phyloP scores from a whole-genome alignment of 192 early-diverging fungal genomes.

The Backusella tarrabulga region DNA sequence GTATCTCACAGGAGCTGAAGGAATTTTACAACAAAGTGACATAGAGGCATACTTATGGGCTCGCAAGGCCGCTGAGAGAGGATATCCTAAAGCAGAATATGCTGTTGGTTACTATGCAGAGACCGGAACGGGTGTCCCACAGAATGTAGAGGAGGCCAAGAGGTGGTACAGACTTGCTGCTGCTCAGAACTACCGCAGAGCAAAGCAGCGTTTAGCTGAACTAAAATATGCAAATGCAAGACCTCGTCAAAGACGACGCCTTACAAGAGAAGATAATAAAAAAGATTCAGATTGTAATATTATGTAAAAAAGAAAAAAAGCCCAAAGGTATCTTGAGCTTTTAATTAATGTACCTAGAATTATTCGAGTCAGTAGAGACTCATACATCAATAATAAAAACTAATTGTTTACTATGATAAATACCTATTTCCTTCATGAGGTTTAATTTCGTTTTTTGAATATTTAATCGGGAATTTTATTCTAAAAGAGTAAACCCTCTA shows the following conservation, averaged over 20 bases:
- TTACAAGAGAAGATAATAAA: slow-evolving; percentile 15
- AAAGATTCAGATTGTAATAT: slow-evolving; percentile 26
- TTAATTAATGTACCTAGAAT: background rate
- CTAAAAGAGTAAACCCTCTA: background rate
- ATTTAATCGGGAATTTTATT: background rate
- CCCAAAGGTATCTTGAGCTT: background rate
- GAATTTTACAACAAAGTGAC: slow-evolving; percentile 85
- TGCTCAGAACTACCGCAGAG: slow-evolving; percentile 80
- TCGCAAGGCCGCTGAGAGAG: slow-evolving; percentile 92
- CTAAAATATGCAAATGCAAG: slow-evolving; percentile 55
- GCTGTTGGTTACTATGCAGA: slow-evolving; percentile 96
- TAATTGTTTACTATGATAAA: background rate
- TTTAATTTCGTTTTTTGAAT: background rate
- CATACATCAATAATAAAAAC: background rate
- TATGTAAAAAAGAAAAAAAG: slow-evolving; percentile 22
- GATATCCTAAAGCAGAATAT: slow-evolving; percentile 93
- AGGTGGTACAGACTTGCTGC: slow-evolving; percentile 87
- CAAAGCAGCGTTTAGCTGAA: slow-evolving; percentile 80
- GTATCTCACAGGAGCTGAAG: slow-evolving; percentile 92
- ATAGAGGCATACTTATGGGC: slow-evolving; percentile 98
- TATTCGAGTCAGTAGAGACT: background rate
- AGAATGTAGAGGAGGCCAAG: slow-evolving; percentile 81
- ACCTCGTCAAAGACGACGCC: slow-evolving; percentile 7
- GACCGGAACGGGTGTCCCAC: slow-evolving; percentile 79
- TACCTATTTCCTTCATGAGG: background rate